Conservation (phyloP, 192 early-diverging fungal species). For the Entomortierella lignicola region DNA sequence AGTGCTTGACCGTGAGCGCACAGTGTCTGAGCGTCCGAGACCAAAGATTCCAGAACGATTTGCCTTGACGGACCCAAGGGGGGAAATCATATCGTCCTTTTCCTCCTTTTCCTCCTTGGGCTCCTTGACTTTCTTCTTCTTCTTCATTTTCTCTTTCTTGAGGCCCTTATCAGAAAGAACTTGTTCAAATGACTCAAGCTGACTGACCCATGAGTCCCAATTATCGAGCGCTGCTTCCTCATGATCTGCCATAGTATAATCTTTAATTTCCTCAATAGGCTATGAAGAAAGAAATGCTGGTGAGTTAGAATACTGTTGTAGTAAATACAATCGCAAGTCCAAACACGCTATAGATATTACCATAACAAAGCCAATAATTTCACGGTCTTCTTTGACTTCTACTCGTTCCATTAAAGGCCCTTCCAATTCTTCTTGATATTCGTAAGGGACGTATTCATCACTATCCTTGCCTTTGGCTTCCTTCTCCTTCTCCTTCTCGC, state of each 20-base stretch:
- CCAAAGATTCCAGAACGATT: slow-evolving; percentile 25
- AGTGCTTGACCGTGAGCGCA: slow-evolving; percentile 26
- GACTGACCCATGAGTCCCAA: slow-evolving; percentile 54
- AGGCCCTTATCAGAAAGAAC: slow-evolving; percentile 40
- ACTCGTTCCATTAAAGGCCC: slow-evolving; percentile 50
- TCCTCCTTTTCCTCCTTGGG: background rate
- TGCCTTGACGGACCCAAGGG: slow-evolving; percentile 10
- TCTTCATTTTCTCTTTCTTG: slow-evolving; percentile 38
- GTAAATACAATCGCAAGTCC: too few relatives aligned
- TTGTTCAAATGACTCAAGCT: slow-evolving; percentile 46
- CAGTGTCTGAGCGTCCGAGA: slow-evolving; percentile 38
- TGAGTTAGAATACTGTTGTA: too few relatives aligned
- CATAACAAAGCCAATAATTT: slow-evolving; percentile 42
- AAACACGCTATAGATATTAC: too few relatives aligned
- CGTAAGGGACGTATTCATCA: slow-evolving; percentile 46
- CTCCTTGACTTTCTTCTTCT: slow-evolving; percentile 17
- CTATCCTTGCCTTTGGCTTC: background rate
- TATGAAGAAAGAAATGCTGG: background rate
- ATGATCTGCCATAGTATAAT: slow-evolving; percentile 28
- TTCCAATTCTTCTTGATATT: slow-evolving; percentile 47
- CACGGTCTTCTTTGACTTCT: slow-evolving; percentile 27
- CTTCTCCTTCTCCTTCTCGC: background rate
- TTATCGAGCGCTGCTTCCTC: slow-evolving; percentile 41
- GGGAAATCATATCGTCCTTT: background rate
- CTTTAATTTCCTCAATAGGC: slow-evolving; percentile 34